Conservation (phyloP, 2,329 filamentous ascomycete species). For the Hypoxylon sp. region DNA sequence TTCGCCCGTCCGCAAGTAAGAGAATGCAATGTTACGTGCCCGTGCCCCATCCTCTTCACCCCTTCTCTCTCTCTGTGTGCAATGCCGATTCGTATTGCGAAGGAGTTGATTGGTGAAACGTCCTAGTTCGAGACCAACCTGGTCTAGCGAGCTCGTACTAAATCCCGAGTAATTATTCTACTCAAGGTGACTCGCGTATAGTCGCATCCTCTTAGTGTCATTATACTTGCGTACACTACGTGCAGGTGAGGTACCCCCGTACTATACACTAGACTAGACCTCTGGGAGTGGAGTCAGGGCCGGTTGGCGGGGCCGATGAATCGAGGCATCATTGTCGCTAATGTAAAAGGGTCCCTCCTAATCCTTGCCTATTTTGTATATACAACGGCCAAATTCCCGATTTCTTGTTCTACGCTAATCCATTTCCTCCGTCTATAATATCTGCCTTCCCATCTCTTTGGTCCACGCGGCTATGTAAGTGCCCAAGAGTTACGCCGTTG, state of each 20-base stretch:
- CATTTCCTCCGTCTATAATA: background rate
- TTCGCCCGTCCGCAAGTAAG: slow-evolving; percentile 1
- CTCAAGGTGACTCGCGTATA: background rate
- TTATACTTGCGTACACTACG: background rate
- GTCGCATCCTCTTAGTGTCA: background rate
- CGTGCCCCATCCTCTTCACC: background rate
- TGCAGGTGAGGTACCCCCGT: background rate
- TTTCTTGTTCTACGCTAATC: slow-evolving; percentile 3
- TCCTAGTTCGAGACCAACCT: background rate
- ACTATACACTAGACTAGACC: slow-evolving; percentile 10
- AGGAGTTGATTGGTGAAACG: slow-evolving; percentile 18
- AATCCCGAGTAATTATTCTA: slow-evolving; percentile 8
- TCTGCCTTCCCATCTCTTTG: background rate
- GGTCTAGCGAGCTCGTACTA: slow-evolving; percentile 19
- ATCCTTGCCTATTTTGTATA: slow-evolving; percentile 18
- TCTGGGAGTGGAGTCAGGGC: slow-evolving; percentile 22
- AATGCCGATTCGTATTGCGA: slow-evolving; percentile 16
- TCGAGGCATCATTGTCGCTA: slow-evolving; percentile 45
- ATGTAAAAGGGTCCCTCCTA: slow-evolving; percentile 33
- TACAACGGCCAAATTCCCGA: slow-evolving; percentile 8
- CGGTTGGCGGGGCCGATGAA: slow-evolving; percentile 44
- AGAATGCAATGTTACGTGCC: background rate
- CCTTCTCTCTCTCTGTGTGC: background rate
- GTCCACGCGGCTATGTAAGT: slow-evolving; percentile 1
- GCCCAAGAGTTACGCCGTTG: background rate